Evolutionary conservation across 2,329 filamentous ascomycete genomes (phyloP), one percentile per base, ranked within the genome.

Genomic region (Cryphonectria naterciae): DNA sequence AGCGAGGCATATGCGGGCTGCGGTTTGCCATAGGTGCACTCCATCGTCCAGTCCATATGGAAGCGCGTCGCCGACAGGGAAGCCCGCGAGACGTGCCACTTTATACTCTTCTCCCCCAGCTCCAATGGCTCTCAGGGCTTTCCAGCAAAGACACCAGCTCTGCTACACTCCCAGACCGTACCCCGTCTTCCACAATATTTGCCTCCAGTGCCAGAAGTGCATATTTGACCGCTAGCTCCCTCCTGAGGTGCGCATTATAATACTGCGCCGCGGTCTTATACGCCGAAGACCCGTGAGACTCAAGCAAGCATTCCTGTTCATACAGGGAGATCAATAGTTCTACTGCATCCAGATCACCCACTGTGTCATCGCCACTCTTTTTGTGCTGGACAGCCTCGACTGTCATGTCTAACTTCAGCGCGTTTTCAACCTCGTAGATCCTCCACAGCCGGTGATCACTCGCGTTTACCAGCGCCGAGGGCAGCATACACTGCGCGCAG

Each of bases 221-320:
- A 76, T 80, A 82, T 43, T 73, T 73, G 7, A 75, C 65, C 1
- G 82, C 80, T 66, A 64, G 76, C 61, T 11, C 79, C 74, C 52
- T 65, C 67, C 73, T 73, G n/a, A 74, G 74, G 43, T 80, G 77
- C 7, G 79, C 75, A 73, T 79, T 82, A 62, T 80, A 81, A 11
- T 80, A 79, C 64, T 83, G 70, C 13, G 82, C 81, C 2, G 81
- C 79, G 66, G 80, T 78, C 1, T 80, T 80, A 72, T 82, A 83
- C 8, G 81, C 78, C 17, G 78, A 74, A 7, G 82, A 79, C 43
- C 82, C 75, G 67, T 82, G 83, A 1, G 78, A 79, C 49, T 82
- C 76, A 0, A 70, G 61, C n/a, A 84, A 72, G 0, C 79, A 78
- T 71, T 83, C 79, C 39, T 77, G 68, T 28, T 75, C 74, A 66